Evolutionary conservation across 2,329 filamentous ascomycete species (phyloP), one percentile per base, ranked within the genome.

Genomic region (Colletotrichum cereale): DNA sequence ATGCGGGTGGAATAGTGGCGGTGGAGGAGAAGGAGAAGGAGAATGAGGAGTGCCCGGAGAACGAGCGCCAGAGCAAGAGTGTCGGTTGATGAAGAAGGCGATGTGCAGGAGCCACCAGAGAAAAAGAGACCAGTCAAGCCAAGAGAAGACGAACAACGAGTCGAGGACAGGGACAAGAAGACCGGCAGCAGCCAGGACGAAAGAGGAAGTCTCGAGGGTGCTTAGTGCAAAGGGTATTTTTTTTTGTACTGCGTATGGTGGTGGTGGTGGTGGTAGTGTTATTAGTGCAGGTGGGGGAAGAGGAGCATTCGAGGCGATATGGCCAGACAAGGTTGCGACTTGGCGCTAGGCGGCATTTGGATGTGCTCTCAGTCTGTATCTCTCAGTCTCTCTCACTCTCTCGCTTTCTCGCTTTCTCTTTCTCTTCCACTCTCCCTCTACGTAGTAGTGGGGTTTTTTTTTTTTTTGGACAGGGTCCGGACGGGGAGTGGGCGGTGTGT

Each of bases 141-240:
- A 63, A 63, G 62, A 68, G 65, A 68, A 63, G 52, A 63, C 65
- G 58, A 52, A 68, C 57, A 34, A 60, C 57, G 48, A 67, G 36
- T 62, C 44, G 68, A 57, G 34, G 52, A 61, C 21, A 50, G 56
- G 31, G 52, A 61, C 38, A 52, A 40, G 62, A 66, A 66, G 67
- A 36, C 55, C 55, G 40, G 67, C 64, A 62, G 68, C 64, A 44
- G 42, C 68, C 68, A 71, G 62, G 62, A 66, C 68, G 65, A 67
- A 71, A 68, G 58, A 66, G 66, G 66, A 72, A 65, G 44, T 50
- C 48, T 64, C 60, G 56, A 47, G 50, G 55, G 58, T 57, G 38
- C 64, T 38, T 68, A 71, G 65, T 67, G 64, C 53, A 66, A 60
- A 58, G n/a, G 65, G 58, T 67, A 44, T 67, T 31, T 52, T 67